A percentile compares a stretch with the other conserved stretches of the same genome.
These are phyloP conservation scores for Cucumis melo DNA, from an alignment of 306 rosid genomes.

Conservation along the genomic window DNA sequence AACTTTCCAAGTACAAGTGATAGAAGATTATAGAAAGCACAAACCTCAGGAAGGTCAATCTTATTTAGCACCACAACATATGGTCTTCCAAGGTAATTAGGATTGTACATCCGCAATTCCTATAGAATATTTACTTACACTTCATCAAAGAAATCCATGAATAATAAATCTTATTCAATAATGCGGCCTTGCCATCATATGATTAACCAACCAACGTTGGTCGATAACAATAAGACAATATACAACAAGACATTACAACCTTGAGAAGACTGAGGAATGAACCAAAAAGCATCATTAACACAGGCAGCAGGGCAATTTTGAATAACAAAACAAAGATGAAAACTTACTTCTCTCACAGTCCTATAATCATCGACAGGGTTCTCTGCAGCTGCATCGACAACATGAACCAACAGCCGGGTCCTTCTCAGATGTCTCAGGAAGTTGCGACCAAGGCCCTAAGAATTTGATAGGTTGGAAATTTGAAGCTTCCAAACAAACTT, in stretches of 20 bases:
- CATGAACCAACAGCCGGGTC: constrained; percentile 82
- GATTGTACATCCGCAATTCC: constrained; percentile 97
- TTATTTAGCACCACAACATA: constrained; percentile 82
- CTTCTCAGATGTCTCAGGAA: constrained; percentile 88
- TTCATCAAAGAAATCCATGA: background rate
- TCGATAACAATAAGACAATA: background rate
- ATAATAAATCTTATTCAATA: background rate
- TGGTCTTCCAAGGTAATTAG: constrained; percentile 85
- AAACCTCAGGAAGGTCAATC: constrained; percentile 87
- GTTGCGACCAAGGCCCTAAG: constrained; percentile 94
- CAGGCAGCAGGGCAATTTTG: background rate
- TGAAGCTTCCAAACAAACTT: constrained; percentile 10
- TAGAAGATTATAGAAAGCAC: background rate
- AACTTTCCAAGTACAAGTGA: background rate
- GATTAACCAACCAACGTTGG: background rate
- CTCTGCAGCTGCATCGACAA: constrained; percentile 82
- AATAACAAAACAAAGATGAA: background rate
- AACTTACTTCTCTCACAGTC: constrained; percentile 85
- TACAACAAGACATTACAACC: background rate
- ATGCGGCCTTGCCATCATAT: background rate
- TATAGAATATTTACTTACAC: constrained; percentile 26
- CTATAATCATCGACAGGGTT: constrained; percentile 70
- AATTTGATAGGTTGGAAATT: background rate
- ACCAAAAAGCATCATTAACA: background rate
- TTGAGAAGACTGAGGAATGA: background rate